A percentile compares a stretch with the other conserved stretches of the same genome.
These are phyloP conservation scores for Lactarius psammicola DNA, from an alignment of 768 basidiomycete genomes.

Conservation along the genomic window DNA sequence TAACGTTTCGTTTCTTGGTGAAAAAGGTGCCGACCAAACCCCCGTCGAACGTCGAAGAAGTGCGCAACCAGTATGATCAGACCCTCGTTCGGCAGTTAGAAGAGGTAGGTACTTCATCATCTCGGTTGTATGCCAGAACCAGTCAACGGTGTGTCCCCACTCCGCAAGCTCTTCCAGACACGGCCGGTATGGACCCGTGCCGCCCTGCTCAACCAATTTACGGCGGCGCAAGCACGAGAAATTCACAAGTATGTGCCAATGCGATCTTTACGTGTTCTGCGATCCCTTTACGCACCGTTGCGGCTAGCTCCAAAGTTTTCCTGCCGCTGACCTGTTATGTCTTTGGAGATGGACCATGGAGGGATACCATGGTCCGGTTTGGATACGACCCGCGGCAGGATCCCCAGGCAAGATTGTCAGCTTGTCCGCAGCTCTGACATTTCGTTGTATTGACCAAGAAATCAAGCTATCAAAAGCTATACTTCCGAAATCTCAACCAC, in stretches of 20 bases:
- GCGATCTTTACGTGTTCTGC: neutral
- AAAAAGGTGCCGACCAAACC: conserved; percentile 51
- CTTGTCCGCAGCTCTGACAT: neutral
- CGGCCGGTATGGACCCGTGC: conserved; percentile 90
- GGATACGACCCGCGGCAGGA: conserved; percentile 88
- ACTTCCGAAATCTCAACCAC: conserved; percentile 86
- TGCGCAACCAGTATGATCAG: conserved; percentile 52
- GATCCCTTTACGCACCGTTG: conserved; percentile 2
- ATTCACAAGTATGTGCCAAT: conserved; percentile 62
- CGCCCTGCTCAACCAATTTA: conserved; percentile 81
- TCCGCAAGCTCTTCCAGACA: conserved; percentile 58
- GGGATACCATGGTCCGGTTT: conserved; percentile 82
- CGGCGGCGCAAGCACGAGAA: conserved; percentile 61
- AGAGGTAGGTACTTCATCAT: conserved; percentile 41
- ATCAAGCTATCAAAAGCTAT: conserved; percentile 80
- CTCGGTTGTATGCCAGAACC: neutral
- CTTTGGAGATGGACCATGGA: conserved; percentile 92
- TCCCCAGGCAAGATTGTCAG: conserved; percentile 72
- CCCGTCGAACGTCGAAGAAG: conserved; percentile 59
- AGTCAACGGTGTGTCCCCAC: neutral
- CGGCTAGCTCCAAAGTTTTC: conserved; percentile 69
- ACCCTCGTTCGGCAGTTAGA: conserved; percentile 53
- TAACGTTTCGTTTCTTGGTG: neutral
- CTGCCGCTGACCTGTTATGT: conserved; percentile 83
- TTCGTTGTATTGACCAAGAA: conserved; percentile 9